Evolutionary conservation across 2,329 filamentous ascomycete genomes (phyloP).

Genomic region (Fusarium pseudoanthophilum): DNA sequence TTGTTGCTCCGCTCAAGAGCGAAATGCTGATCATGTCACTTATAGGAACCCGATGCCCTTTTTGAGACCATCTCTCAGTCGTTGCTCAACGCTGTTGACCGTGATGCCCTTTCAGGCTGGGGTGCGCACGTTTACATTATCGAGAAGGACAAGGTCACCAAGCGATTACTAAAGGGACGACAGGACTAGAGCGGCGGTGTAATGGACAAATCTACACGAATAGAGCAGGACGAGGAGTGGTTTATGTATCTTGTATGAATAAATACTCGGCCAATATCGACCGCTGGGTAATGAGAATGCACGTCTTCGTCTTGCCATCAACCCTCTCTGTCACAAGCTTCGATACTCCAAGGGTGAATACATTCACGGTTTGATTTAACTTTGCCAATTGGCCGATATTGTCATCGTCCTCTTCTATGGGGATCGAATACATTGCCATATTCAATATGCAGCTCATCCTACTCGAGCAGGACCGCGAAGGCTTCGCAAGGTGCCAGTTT

Average conservation of each 20-base stretch:
- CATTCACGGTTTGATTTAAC: not conserved
- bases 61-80: slow-evolving; percentile 99
- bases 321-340: not conserved
- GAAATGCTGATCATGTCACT: slow-evolving; percentile 27
- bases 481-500: slow-evolving; percentile 53
- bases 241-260: slow-evolving; percentile 50
- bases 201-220: slow-evolving; percentile 28
- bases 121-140: slow-evolving; percentile 99
- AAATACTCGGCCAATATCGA: slow-evolving; percentile 45
- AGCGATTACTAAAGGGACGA: slow-evolving; percentile 96
- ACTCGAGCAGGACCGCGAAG: slow-evolving; percentile 48
- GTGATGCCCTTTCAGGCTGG: slow-evolving; percentile 97
- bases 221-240: slow-evolving; percentile 27
- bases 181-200: slow-evolving; percentile 74
- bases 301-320: slow-evolving; percentile 12
- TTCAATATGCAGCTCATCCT: not conserved
- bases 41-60: slow-evolving; percentile 83
- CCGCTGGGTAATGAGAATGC: slow-evolving; percentile 45
- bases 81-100: slow-evolving; percentile 92
- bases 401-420: slow-evolving; percentile 19
- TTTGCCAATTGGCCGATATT: not conserved
- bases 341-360: not conserved
- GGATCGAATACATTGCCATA: slow-evolving; percentile 46
- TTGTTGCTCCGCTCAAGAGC: not conserved
- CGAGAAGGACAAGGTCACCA: slow-evolving; percentile 99